Conservation (phyloP, 202 grass and related monocot species). For the Thinopyrum obtusiflorum region DNA sequence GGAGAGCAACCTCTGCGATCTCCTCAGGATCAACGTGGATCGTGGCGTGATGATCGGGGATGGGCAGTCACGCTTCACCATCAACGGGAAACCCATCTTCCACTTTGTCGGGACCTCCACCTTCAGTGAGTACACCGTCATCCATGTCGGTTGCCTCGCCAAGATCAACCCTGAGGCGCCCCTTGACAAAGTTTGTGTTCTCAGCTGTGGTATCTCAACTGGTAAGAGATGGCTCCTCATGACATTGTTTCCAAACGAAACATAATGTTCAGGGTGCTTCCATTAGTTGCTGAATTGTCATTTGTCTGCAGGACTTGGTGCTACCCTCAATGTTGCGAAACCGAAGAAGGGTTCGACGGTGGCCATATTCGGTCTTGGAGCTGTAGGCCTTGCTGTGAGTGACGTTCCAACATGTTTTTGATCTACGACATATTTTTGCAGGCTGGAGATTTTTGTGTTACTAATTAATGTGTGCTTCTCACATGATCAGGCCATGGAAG, state of each 20-base stretch:
- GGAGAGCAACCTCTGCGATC: constrained; percentile 83
- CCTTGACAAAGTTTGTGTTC: constrained; percentile 72
- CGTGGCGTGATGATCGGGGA: constrained; percentile 68
- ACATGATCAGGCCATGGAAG: constrained; percentile 64
- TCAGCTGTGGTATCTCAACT: constrained; percentile 74
- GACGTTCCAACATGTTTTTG: not conserved
- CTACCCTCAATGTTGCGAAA: constrained; percentile 70
- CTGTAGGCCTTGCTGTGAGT: constrained; percentile 77
- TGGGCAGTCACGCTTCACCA: constrained; percentile 50
- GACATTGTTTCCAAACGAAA: not conserved
- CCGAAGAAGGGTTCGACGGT: constrained; percentile 55
- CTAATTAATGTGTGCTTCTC: not conserved
- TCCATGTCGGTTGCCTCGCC: constrained; percentile 66
- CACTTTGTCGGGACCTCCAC: constrained; percentile 78
- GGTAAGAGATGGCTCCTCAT: constrained; percentile 32
- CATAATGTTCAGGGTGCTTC: not conserved
- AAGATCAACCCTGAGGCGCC: constrained; percentile 70
- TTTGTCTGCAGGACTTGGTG: constrained; percentile 55
- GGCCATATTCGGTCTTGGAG: constrained; percentile 72
- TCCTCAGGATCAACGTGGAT: constrained; percentile 69
- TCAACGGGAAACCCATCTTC: constrained; percentile 58
- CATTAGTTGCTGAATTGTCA: not conserved
- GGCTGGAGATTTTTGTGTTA: not conserved
- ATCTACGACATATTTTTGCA: not conserved
- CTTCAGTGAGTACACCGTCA: constrained; percentile 78